Percentiles rank a stretch among this genome's conserved stretches.
Evolutionary conservation across 2,329 filamentous ascomycete species (phyloP).

Genomic region (Fusarium floridanum): DNA sequence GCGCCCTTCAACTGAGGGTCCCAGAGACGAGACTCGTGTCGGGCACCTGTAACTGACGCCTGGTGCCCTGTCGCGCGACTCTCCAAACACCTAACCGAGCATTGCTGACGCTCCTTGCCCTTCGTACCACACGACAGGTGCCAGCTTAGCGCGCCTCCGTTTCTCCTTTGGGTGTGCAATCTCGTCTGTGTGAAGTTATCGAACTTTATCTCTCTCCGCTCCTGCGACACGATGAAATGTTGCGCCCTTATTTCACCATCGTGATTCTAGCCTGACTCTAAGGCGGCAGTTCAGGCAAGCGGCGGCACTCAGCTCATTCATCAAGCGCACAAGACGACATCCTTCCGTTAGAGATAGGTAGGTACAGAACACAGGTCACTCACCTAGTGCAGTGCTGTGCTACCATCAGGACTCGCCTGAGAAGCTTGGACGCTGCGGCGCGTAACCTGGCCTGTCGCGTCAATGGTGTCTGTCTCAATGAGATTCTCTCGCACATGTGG

Average conservation of each 20-base stretch:
- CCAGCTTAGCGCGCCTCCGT: conserved; percentile 33
- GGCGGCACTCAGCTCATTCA: not conserved
- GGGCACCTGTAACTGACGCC: conserved; percentile 40
- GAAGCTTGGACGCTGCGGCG: not conserved
- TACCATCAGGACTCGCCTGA: not conserved
- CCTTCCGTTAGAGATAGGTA: not conserved
- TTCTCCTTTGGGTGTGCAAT: conserved; percentile 30
- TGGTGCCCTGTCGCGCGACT: conserved; percentile 35
- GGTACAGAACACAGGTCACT: not conserved
- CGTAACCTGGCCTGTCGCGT: not conserved
- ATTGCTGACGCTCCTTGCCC: conserved; percentile 20
- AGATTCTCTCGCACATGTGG: not conserved
- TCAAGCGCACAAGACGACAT: not conserved
- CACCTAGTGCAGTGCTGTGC: not conserved
- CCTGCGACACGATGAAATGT: not conserved
- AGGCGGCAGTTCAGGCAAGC: conserved; percentile 12
- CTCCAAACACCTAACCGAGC: conserved; percentile 27
- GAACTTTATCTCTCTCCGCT: conserved; percentile 10
- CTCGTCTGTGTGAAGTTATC: conserved; percentile 27
- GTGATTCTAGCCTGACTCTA: conserved; percentile 9
- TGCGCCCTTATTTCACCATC: conserved; percentile 7
- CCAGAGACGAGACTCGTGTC: conserved; percentile 17
- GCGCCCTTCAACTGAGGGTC: conserved; percentile 12
- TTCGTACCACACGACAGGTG: conserved; percentile 30
- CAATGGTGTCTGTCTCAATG: not conserved